phyloP scores from a whole-genome alignment of 164 flowering plant species.

The Protea cynaroides region DNA sequence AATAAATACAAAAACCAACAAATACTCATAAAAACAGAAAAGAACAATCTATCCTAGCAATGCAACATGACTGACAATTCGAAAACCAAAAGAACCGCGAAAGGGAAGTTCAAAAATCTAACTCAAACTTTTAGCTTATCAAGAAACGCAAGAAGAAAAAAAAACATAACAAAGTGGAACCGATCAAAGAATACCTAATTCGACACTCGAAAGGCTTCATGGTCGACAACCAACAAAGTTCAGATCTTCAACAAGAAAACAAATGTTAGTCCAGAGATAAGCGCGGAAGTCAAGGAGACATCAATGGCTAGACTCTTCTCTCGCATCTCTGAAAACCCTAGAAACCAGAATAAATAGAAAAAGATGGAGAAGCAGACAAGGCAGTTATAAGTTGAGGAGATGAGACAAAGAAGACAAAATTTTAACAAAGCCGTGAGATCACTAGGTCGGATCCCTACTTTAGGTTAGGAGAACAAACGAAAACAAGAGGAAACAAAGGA shows the following conservation, averaged over 20 bases:
- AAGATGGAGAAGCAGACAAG: background rate
- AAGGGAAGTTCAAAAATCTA: background rate
- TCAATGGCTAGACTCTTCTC: background rate
- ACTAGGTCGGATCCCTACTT: no score
- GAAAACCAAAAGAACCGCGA: background rate
- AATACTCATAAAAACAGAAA: slow-evolving; percentile 1
- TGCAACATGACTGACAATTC: background rate
- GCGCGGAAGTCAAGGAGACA: background rate
- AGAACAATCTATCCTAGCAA: background rate
- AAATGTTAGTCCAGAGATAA: slow-evolving; percentile 1
- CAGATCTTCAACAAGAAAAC: slow-evolving; percentile 1
- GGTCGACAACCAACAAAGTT: background rate
- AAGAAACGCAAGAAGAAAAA: background rate
- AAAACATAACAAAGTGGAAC: background rate
- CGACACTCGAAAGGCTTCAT: slow-evolving; percentile 2
- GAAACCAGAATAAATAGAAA: slow-evolving; percentile 1
- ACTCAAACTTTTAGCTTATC: background rate
- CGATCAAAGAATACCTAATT: slow-evolving; percentile 20
- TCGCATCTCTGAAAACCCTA: slow-evolving; percentile 18
- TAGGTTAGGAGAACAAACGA: no score
- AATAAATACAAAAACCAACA: slow-evolving; percentile 5
- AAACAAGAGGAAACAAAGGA: no score
- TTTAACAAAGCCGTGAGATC: no score
- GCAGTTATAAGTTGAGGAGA: background rate
- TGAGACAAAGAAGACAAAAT: slow-evolving; percentile 21